These are phyloP conservation scores for Curvularia sp. DNA, from an alignment of 2,329 filamentous ascomycete genomes.

Conservation along the genomic window DNA sequence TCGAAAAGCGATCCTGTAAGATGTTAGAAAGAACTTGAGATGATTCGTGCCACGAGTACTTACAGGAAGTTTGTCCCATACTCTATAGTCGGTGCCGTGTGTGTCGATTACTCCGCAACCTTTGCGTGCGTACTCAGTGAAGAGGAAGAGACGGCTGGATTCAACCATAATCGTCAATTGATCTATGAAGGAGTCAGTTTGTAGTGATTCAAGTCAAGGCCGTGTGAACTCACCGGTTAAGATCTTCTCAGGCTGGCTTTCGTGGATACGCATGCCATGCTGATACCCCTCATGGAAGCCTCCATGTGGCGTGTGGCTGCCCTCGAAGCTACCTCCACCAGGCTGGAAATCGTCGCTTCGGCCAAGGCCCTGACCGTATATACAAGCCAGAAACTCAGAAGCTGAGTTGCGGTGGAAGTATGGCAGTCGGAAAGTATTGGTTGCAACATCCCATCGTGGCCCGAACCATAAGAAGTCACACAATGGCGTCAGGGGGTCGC, in stretches of 20 bases:
- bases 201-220: neutral
- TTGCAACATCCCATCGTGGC: constrained; percentile 50
- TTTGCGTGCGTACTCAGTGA: constrained; percentile 48
- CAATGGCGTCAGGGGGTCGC: constrained; percentile 47
- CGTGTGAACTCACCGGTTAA: constrained; percentile 38
- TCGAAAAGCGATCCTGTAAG: constrained; percentile 46
- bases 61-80: constrained; percentile 49
- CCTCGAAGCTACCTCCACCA: constrained; percentile 49
- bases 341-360: constrained; percentile 54
- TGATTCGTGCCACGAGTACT: constrained; percentile 12
- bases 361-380: constrained; percentile 49
- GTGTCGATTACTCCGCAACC: constrained; percentile 46
- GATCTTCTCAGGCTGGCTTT: constrained; percentile 54
- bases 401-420: constrained; percentile 52
- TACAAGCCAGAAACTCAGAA: constrained; percentile 48
- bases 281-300: constrained; percentile 55
- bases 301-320: constrained; percentile 49
- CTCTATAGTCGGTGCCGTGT: constrained; percentile 48
- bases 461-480: constrained; percentile 51
- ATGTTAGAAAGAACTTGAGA: neutral
- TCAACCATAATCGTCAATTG: constrained; percentile 52
- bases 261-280: constrained; percentile 54
- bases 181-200: constrained; percentile 28
- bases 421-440: constrained; percentile 49
- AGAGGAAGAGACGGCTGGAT: constrained; percentile 49